These are phyloP conservation scores for Tetrastigma voinierianum DNA, from an alignment of 164 flowering plant species.

Conservation along the genomic window DNA sequence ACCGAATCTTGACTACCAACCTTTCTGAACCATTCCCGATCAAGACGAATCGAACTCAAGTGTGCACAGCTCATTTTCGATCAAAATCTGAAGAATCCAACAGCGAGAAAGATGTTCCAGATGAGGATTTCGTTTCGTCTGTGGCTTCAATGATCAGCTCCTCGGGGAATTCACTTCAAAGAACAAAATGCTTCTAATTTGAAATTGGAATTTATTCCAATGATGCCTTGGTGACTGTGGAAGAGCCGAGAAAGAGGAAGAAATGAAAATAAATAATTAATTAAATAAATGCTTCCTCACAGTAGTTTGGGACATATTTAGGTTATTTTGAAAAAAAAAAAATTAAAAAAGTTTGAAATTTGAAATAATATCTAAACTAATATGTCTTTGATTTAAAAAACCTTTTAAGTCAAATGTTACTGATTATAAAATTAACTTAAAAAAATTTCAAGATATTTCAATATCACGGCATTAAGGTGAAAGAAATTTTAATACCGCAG, in stretches of 20 bases:
- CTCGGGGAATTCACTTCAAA: not conserved
- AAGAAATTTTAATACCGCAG: too few relatives aligned
- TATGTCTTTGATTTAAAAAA: too few relatives aligned
- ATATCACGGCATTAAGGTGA: too few relatives aligned
- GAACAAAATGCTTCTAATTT: not conserved
- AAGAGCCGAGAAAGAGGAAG: not conserved
- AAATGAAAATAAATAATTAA: not conserved
- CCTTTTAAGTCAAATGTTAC: too few relatives aligned
- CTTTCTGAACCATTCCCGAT: slow-evolving; percentile 34
- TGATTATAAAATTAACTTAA: too few relatives aligned
- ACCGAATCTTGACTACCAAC: slow-evolving; percentile 10
- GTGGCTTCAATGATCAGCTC: not conserved
- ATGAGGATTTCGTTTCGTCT: too few relatives aligned
- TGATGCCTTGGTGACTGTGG: not conserved
- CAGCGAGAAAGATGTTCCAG: not conserved
- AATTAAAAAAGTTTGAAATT: too few relatives aligned
- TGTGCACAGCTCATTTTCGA: slow-evolving; percentile 36
- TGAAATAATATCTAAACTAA: too few relatives aligned
- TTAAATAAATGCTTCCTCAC: too few relatives aligned
- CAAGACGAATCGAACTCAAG: slow-evolving; percentile 27
- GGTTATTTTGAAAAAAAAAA: too few relatives aligned
- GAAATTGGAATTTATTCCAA: not conserved
- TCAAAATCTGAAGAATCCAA: not conserved
- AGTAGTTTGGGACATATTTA: too few relatives aligned
- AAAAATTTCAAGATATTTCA: too few relatives aligned